phyloP scores from a whole-genome alignment of 73 alveolate species.

The Paramecium biaurelia region DNA sequence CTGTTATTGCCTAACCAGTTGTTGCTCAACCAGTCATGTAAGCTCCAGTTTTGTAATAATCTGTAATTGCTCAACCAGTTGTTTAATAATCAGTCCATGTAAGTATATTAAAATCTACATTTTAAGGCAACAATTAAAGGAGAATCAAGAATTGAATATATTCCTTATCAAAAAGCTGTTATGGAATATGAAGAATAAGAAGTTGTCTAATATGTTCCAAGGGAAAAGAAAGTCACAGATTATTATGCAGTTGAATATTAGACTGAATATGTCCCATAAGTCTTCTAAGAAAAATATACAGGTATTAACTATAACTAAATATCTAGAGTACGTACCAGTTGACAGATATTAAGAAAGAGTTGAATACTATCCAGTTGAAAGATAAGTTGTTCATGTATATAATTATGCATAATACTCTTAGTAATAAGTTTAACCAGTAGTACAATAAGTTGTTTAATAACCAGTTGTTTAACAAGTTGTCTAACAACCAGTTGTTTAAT shows the following conservation, averaged over 20 bases:
- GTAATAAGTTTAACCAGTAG: conserved; percentile 16
- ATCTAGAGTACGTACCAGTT: conserved; percentile 52
- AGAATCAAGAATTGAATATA: conserved; percentile 64
- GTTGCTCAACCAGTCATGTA: conserved; percentile 22
- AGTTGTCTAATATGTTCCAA: conserved; percentile 59
- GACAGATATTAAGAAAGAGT: conserved; percentile 67
- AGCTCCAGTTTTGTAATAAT: background rate
- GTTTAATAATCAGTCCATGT: background rate
- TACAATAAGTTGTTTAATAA: background rate
- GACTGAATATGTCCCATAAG: conserved; percentile 63
- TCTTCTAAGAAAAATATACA: conserved; percentile 58
- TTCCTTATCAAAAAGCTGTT: conserved; percentile 58
- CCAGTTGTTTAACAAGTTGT: conserved; percentile 34
- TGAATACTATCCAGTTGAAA: conserved; percentile 63
- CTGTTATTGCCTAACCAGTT: background rate
- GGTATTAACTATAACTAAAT: background rate
- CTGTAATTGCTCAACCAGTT: background rate
- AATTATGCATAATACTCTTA: background rate
- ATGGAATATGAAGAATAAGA: conserved; percentile 57
- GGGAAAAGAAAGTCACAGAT: conserved; percentile 59
- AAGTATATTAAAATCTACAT: background rate
- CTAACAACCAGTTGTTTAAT: background rate
- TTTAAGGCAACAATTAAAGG: conserved; percentile 53
- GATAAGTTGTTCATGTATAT: conserved; percentile 53
- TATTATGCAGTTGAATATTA: conserved; percentile 64